Base-by-base conservation (phyloP, 306 rosid species). In the Glycyrrhiza uralensis region DNA sequence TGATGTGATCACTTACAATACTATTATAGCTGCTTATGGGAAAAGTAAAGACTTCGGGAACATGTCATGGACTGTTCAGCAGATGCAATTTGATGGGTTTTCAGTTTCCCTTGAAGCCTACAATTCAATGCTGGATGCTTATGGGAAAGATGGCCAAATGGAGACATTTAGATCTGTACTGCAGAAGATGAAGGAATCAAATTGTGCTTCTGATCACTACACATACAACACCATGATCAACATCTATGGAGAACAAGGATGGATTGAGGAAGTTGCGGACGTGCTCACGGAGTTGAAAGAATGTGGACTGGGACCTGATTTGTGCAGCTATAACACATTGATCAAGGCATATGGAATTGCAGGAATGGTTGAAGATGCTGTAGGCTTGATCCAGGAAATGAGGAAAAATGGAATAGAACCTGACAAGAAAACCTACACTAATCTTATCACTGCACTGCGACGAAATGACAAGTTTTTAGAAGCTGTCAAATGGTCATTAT, bases 401-500 rank as follows among this genome's bases (percentile, higher is more conserved):
- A 87, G 97, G 80, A 73, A 81, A 60, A 89, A 82, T 72, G 87
- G 97, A 69, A 58, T 89, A 20, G 90, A 91, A 68, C 95, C 99
- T n/a, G 99, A 94, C 85, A 83, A 39, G 82, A 80, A 81, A 72
- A 91, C 96, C 55, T 91, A 89, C 74, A 49, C 76, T 63, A 94
- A 85, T 86, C 87, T 94, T 55, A 79, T 94, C 74, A 64, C 59
- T 24, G 91, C 99, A 11, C 69, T 89, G 52, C 66, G 74, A 20
- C 85, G 85, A 72, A 94, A 94, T 69, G 97, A 94, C 71, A 55
- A 91, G 41, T 87, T 75, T 84, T 82, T 94, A 46, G 97, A 94
- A 85, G 99, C 99, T 28, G 90, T 94, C 51, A 94, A 87, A 81
- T 94, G 97, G 99, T 94, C 99, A 3, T 70, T 91, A 65, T 91